These are phyloP conservation scores for Quercus ilex DNA, from an alignment of 306 rosid species.

Conservation along the genomic window DNA sequence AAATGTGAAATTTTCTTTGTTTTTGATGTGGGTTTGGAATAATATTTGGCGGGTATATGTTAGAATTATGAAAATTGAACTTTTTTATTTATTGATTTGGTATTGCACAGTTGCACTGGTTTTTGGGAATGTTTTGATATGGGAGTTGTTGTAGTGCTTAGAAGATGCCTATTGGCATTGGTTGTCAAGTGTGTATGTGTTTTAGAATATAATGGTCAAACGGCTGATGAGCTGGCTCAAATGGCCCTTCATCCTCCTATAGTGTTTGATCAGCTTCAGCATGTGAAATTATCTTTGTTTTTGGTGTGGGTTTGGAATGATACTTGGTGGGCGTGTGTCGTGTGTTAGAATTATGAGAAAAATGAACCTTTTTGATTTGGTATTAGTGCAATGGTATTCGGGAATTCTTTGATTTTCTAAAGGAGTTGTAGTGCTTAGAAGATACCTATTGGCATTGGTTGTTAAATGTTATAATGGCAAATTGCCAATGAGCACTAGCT, in stretches of 20 bases:
- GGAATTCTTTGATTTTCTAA: background rate
- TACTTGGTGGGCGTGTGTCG: background rate
- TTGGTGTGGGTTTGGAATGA: background rate
- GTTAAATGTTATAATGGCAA: background rate
- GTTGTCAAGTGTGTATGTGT: background rate
- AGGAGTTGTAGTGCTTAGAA: background rate
- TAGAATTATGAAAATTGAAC: background rate
- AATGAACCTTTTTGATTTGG: background rate
- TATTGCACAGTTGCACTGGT: background rate
- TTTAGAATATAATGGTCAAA: background rate
- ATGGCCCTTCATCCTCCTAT: no score
- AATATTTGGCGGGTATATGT: background rate
- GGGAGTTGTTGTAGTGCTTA: background rate
- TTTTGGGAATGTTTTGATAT: background rate
- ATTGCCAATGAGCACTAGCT: no score
- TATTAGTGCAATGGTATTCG: background rate
- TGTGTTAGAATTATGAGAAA: background rate
- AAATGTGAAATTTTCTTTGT: background rate
- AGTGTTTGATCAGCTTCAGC: background rate
- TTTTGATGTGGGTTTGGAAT: background rate
- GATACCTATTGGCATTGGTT: background rate
- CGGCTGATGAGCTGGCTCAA: no score
- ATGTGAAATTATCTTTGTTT: background rate
- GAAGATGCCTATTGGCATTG: background rate
- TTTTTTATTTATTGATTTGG: background rate